Evolutionary conservation across 352 stramenopile genomes (phyloP), one percentile per base, ranked within the genome.

Genomic region (Globisporangium paddicum): DNA sequence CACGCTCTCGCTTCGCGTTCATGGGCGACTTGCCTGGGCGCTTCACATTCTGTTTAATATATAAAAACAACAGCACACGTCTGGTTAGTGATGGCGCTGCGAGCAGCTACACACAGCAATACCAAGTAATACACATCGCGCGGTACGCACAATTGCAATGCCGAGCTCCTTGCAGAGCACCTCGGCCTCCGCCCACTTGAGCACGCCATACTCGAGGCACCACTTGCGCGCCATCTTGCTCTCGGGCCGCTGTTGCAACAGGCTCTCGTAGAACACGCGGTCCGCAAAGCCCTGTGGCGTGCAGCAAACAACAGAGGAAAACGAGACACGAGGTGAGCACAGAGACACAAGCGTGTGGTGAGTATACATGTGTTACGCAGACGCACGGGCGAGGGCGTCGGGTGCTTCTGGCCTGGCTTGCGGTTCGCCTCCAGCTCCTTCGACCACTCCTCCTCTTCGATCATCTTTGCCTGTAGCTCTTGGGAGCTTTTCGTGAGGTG

Each of bases 201-300:
- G 82, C 44, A 96, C 82, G 56, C 87, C 87, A 63, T 95, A 90
- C 69, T 96, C 87, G 21, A 96, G 75, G 58, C 87, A 96, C 87
- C 87, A 96, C 62, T 96, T 96, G 63, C 84, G 74, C 16, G 82
- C 87, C 84, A 96, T 96, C 67, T 70, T 80, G 55, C 85, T 95
- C 45, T 90, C 65, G 0, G 87, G 86, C 14, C 83, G 80, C 70
- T 96, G 87, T 52, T 90, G 79, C 57, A 94, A 66, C 60, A 96
- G 59, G 62, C 86, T 95, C 73, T 96, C 87, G 64, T 96, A 96
- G 68, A 96, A 96, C 14, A 96, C 87, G 55, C 87, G 83, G 50
- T 96, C 87, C 34, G 86, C 86, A 66, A 89, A 93, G 53, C 86
- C 87, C 77, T 95, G 69, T 6, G 23, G 25, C 28, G 28, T 32